Evolutionary conservation across 768 basidiomycete species (phyloP).

Genomic region (Tephrocybe sp.): DNA sequence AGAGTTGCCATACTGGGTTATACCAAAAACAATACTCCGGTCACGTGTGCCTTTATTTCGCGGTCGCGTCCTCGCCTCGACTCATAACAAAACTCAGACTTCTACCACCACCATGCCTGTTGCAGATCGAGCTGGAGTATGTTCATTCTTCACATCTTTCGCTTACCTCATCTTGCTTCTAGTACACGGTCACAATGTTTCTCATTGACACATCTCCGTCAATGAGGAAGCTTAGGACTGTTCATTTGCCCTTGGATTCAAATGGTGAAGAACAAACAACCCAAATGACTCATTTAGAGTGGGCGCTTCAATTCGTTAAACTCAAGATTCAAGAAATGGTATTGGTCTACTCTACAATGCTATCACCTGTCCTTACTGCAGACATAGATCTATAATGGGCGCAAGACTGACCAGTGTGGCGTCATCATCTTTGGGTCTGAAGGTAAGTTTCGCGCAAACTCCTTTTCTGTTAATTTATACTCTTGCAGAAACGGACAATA

Average conservation of each 20-base stretch:
- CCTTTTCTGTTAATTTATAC: neutral
- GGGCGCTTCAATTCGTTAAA: conserved; percentile 83
- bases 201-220: conserved; percentile 85
- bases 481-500: conserved; percentile 58
- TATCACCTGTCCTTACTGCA: neutral
- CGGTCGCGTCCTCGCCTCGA: conserved; percentile 29
- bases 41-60: conserved; percentile 29
- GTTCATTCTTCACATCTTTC: conserved; percentile 19
- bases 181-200: conserved; percentile 90
- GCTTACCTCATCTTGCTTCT: conserved; percentile 10
- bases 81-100: conserved; percentile 1
- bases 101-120: conserved; percentile 49
- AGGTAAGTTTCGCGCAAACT: conserved; percentile 33
- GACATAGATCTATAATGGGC: conserved; percentile 78
- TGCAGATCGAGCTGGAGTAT: conserved; percentile 76
- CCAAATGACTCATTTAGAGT: conserved; percentile 77
- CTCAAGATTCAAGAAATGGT: conserved; percentile 93
- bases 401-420: conserved; percentile 95
- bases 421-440: conserved; percentile 85
- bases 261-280: conserved; percentile 47
- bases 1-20: conserved; percentile 9
- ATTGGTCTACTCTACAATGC: neutral
- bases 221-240: conserved; percentile 66
- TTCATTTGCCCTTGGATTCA: conserved; percentile 53
- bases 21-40: conserved; percentile 14